Evolutionary conservation across 768 basidiomycete species (phyloP).

Genomic region (Mycena galopus): DNA sequence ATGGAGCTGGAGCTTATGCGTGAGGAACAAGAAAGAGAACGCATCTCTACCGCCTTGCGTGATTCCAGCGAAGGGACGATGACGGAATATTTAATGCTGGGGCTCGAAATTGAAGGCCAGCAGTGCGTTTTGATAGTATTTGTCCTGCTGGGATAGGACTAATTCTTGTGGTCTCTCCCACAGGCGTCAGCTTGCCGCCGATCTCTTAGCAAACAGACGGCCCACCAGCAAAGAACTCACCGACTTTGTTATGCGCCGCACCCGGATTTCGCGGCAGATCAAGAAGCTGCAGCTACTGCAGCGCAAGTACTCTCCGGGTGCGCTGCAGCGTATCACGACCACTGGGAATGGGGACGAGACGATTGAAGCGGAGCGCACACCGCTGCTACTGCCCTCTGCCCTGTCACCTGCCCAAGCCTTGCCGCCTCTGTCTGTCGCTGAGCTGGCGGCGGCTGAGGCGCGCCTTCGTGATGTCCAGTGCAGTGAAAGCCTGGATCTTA

Average conservation of each 20-base stretch:
- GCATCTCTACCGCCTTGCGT: background rate
- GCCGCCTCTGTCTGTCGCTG: background rate
- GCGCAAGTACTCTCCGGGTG: background rate
- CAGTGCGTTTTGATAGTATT: background rate
- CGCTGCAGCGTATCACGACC: background rate
- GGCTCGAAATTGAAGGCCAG: background rate
- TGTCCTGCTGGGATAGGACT: too few relatives aligned
- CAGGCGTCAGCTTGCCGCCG: background rate
- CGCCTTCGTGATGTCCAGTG: background rate
- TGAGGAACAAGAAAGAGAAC: background rate
- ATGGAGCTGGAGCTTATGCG: too few relatives aligned
- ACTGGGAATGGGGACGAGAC: background rate
- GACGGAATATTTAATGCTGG: background rate
- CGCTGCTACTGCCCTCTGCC: background rate
- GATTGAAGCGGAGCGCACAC: background rate
- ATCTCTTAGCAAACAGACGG: background rate
- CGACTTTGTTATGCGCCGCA: background rate
- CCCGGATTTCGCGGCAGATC: background rate
- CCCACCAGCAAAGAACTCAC: background rate
- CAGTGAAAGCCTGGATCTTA: background rate
- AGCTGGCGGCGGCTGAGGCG: background rate
- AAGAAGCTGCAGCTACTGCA: background rate
- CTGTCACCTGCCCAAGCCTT: background rate
- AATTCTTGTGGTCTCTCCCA: too few relatives aligned
- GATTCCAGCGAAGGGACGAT: background rate